A percentile compares a stretch with the other conserved stretches of the same genome.
Conservation (phyloP, 768 basidiomycete genomes). For the Suillus hirtellus region DNA sequence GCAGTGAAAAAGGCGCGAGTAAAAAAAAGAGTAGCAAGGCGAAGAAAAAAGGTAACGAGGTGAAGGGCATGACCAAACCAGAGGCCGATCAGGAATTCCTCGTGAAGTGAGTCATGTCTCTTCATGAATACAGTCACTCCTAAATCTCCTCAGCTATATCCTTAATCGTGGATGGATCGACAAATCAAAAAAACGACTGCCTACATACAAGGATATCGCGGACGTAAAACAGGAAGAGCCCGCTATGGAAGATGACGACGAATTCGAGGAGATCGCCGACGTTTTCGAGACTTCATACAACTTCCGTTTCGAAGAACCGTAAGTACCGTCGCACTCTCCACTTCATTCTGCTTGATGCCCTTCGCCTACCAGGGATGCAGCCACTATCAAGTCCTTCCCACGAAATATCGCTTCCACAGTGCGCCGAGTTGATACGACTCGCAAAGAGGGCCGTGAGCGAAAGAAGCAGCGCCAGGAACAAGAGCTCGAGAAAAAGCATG, state of each 20-base stretch:
- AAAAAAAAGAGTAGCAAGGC: conserved; percentile 29
- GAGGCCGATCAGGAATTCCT: conserved; percentile 68
- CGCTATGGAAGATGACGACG: conserved; percentile 54
- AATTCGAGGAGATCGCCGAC: conserved; percentile 90
- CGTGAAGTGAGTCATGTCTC: conserved; percentile 62
- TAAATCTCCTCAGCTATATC: conserved; percentile 69
- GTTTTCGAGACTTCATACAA: conserved; percentile 97
- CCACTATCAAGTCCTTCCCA: conserved; percentile 71
- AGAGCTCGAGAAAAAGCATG: conserved; percentile 41
- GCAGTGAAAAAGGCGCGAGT: conserved; percentile 32
- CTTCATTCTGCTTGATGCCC: not conserved
- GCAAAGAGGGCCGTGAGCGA: conserved; percentile 84
- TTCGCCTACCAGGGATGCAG: conserved; percentile 51
- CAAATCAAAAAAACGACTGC: conserved; percentile 65
- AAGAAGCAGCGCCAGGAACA: conserved; percentile 71
- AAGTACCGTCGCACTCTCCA: conserved; percentile 34
- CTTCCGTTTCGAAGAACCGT: conserved; percentile 97
- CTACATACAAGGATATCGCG: conserved; percentile 84
- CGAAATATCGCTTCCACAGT: conserved; percentile 65
- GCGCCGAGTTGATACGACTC: conserved; percentile 70
- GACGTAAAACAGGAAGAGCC: too few relatives aligned
- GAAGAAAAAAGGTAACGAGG: conserved; percentile 36
- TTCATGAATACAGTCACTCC: not conserved
- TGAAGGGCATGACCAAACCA: conserved; percentile 31
- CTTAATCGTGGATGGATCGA: conserved; percentile 98